Percentiles rank a stretch among this genome's conserved stretches.
Conservation (phyloP, 2,329 filamentous ascomycete genomes). For the Byssothecium circinans region DNA sequence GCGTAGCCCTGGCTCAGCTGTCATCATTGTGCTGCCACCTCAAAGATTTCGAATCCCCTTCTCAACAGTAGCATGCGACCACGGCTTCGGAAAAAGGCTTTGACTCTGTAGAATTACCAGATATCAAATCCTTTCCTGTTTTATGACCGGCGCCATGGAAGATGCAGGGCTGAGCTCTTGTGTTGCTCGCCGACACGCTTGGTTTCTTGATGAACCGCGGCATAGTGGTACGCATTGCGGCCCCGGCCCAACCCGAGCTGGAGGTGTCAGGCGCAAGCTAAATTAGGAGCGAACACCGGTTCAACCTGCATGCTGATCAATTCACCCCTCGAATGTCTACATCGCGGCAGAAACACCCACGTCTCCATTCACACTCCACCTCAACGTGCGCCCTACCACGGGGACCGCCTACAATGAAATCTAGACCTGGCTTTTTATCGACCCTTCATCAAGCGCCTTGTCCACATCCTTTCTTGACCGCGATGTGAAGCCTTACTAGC, state of each 20-base stretch:
- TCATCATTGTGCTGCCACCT: neutral
- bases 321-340: neutral
- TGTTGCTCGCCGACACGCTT: neutral
- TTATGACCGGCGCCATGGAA: too few species aligned
- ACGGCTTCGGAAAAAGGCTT: too few species aligned
- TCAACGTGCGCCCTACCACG: neutral
- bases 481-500: slow-evolving; percentile 17
- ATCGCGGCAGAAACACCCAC: neutral
- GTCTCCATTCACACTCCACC: neutral
- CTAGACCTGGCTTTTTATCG: slow-evolving; percentile 1
- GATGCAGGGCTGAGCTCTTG: too few species aligned
- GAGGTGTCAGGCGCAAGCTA: neutral
- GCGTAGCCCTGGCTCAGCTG: neutral
- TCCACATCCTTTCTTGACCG: slow-evolving; percentile 3
- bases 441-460: neutral
- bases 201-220: neutral
- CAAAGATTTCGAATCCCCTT: too few species aligned
- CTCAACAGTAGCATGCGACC: too few species aligned
- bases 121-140: too few species aligned
- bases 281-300: slow-evolving; percentile 1
- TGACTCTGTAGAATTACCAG: too few species aligned
- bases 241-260: neutral
- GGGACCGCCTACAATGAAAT: neutral
- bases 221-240: neutral
- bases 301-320: neutral